These are phyloP conservation scores for Turritis glabra DNA, from an alignment of 345 rosid genomes.

Conservation along the genomic window DNA sequence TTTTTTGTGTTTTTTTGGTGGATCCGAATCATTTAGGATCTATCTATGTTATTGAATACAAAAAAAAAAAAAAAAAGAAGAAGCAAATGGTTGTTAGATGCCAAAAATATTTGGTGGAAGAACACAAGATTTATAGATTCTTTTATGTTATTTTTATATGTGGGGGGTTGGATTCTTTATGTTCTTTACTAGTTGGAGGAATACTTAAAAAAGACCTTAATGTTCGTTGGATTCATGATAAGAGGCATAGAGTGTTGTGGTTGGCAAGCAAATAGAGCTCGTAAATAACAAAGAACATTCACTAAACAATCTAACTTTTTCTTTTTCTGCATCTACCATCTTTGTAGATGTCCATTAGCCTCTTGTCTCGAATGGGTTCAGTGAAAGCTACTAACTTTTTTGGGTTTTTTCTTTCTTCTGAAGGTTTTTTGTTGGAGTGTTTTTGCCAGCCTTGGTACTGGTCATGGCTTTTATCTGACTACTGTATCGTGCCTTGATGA, in stretches of 20 bases:
- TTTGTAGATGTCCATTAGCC: background rate
- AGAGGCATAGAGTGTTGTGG: constrained; percentile 4
- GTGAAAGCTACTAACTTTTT: constrained; percentile 23
- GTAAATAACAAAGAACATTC: background rate
- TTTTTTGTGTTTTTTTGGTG: background rate
- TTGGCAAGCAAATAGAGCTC: constrained; percentile 15
- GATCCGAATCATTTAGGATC: constrained; percentile 30
- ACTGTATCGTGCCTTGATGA: constrained; percentile 34
- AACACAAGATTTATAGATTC: background rate
- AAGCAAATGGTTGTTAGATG: constrained; percentile 20
- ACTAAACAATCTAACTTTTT: background rate
- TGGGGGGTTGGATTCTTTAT: constrained; percentile 17
- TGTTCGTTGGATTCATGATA: constrained; percentile 6
- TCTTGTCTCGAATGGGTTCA: constrained; percentile 1
- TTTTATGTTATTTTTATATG: background rate
- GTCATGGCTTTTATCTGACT: constrained; percentile 26
- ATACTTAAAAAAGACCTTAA: constrained; percentile 5
- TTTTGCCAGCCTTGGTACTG: constrained; percentile 21
- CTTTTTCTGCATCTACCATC: constrained; percentile 26
- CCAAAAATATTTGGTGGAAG: constrained; percentile 27
- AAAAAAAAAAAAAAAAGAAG: too few species aligned
- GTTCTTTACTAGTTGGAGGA: constrained; percentile 17
- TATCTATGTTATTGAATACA: constrained; percentile 19
- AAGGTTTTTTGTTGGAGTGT: constrained; percentile 22
- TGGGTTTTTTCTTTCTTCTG: background rate